A percentile compares a stretch with the other conserved stretches of the same genome.
phyloP scores from a whole-genome alignment of 2,329 filamentous ascomycete genomes.

The Daldinia sp. region DNA sequence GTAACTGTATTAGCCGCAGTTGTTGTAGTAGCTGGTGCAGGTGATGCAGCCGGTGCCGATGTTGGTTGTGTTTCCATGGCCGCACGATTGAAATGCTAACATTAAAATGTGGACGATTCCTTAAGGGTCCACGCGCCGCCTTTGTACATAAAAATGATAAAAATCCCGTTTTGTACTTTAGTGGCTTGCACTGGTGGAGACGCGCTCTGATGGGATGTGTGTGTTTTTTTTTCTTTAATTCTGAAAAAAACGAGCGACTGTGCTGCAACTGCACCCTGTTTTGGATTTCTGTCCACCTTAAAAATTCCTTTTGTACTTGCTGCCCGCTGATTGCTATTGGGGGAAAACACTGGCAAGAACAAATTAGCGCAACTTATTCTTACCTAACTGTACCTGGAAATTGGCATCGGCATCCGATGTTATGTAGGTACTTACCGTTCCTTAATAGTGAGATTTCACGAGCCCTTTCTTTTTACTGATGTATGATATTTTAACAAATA shows the following conservation, averaged over 20 bases:
- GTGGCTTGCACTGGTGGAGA: not conserved
- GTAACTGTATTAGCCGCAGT: not conserved
- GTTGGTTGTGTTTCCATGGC: conserved; percentile 25
- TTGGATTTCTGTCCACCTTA: not conserved
- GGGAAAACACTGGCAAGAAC: not conserved
- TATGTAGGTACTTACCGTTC: not conserved
- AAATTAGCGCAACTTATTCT: not conserved
- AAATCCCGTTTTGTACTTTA: conserved; percentile 7
- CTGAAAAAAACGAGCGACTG: not conserved
- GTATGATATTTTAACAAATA: not conserved
- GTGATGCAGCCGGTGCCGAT: conserved; percentile 1
- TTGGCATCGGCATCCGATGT: no score
- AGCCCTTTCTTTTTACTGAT: not conserved
- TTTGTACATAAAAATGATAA: not conserved
- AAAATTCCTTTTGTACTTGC: not conserved
- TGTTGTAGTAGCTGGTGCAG: not conserved
- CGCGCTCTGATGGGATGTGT: not conserved
- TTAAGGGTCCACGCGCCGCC: conserved; percentile 10
- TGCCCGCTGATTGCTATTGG: not conserved
- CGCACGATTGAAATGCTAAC: conserved; percentile 4
- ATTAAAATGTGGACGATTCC: conserved; percentile 12
- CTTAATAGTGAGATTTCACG: not conserved
- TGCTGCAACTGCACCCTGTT: conserved; percentile 1
- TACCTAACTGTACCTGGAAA: no score
- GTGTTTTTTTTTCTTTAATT: not conserved